These are phyloP conservation scores for Ustilago hordei DNA, from an alignment of 1,284 basidiomycete genomes.

Conservation along the genomic window DNA sequence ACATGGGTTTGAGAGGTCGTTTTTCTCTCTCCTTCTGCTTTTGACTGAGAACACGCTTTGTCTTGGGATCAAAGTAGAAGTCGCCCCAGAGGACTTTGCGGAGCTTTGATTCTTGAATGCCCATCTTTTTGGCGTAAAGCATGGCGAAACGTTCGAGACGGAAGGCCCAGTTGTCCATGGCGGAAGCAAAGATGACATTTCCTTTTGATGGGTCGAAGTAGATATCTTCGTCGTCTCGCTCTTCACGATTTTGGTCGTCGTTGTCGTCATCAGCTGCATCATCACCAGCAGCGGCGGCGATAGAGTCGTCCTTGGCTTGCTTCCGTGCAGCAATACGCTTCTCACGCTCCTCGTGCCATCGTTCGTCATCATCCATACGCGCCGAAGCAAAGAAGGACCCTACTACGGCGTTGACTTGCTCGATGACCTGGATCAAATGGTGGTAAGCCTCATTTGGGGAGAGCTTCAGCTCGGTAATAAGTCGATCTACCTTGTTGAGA, in stretches of 20 bases:
- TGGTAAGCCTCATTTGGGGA: constrained; percentile 93
- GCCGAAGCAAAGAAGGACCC: constrained; percentile 94
- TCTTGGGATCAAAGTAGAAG: constrained; percentile 96
- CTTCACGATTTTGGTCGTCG: constrained; percentile 73
- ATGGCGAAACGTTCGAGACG: constrained; percentile 92
- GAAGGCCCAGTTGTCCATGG: constrained; percentile 98
- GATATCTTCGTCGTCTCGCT: constrained; percentile 91
- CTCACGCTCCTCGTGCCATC: constrained; percentile 93
- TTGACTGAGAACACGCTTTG: constrained; percentile 89
- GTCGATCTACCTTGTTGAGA: constrained; percentile 96
- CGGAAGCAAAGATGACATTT: constrained; percentile 96
- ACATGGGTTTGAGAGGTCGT: constrained; percentile 90
- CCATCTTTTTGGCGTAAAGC: constrained; percentile 89
- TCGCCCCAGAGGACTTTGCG: constrained; percentile 95
- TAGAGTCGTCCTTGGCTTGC: constrained; percentile 71
- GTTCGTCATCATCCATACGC: constrained; percentile 90
- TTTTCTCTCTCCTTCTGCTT: constrained; percentile 80
- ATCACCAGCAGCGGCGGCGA: constrained; percentile 67
- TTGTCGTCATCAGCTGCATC: constrained; percentile 74
- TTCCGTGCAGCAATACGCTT: constrained; percentile 80
- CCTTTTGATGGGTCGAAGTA: constrained; percentile 97
- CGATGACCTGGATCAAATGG: constrained; percentile 90
- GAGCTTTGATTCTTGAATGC: constrained; percentile 88
- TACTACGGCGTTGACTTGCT: constrained; percentile 98
- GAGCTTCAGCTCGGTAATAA: constrained; percentile 93